Base-by-base conservation (phyloP, 495 filamentous ascomycete species). In the Evernia prunastri region DNA sequence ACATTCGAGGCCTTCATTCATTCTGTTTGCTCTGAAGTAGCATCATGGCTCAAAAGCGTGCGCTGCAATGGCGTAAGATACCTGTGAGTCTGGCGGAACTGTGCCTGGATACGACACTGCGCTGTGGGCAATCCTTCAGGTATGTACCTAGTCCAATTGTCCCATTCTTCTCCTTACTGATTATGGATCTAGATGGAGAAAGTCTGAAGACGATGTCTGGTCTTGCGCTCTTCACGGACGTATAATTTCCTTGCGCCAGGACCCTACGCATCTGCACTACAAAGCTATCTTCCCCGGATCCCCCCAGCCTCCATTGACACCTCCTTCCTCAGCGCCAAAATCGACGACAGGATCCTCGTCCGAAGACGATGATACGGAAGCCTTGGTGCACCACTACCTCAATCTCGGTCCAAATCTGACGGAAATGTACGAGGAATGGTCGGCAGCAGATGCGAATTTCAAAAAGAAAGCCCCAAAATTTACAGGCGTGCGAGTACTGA, bases 81-180 rank as follows among this genome's bases (percentile, higher is more conserved):
- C 89, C 92, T 43, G 76, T 96, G 53, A 89, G 81, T 66, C 77
- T 95, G 33, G 80, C 83, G 35, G 92, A 97, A 72, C 82, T 97
- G 36, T 96, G 90, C 66, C 88, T 97, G 62, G 89, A 95, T 69
- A 97, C 92, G 0, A 95, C 91, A 1, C 78, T 97, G 20, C 86
- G 91, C 58, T 96, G 91, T 72, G 92, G 92, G 25, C 92, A 97
- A 71, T 92, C 91, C 4, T 97, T 96, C 72, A 80, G 86, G 86
- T 87, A 70, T 57, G 67, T 68, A n/a, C n/a, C n/a, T n/a, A 0
- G 7, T 17, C 27, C 37, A 5, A 13, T 47, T 18, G 49, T 59
- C 59, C n/a, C 17, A 43, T 29, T 61, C 60, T 36, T 31, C 35
- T 40, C 47, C 25, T 53, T 20, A 58, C 54, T 66, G 25, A 64